Conservation (phyloP, 2,329 filamentous ascomycete species). For the Ramularia endophylla region DNA sequence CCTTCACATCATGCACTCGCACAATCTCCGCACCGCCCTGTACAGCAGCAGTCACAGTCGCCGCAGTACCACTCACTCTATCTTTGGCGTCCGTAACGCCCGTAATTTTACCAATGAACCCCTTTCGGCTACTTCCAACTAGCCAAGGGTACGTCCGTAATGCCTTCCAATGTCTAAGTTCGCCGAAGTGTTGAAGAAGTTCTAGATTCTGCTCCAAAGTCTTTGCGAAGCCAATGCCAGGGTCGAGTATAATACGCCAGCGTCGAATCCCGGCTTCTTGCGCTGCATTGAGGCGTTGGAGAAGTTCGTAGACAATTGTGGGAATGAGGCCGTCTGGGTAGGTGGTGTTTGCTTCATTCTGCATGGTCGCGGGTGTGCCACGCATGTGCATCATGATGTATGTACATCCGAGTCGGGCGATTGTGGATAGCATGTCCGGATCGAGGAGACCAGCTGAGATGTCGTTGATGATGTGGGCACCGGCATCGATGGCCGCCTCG, state of each 20-base stretch:
- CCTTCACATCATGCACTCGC: slow-evolving; percentile 80
- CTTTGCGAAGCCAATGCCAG: slow-evolving; percentile 93
- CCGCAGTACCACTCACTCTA: slow-evolving; percentile 79
- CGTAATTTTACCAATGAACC: slow-evolving; percentile 78
- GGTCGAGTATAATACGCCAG: slow-evolving; percentile 94
- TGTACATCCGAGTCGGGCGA: slow-evolving; percentile 70
- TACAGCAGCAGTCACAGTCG: slow-evolving; percentile 78
- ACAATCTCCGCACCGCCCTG: slow-evolving; percentile 87
- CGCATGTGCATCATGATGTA: slow-evolving; percentile 92
- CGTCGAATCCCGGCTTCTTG: slow-evolving; percentile 74
- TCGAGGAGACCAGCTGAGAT: slow-evolving; percentile 80
- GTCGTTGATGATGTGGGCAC: slow-evolving; percentile 93
- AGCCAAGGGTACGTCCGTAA: slow-evolving; percentile 76
- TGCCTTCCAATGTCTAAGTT: slow-evolving; percentile 49
- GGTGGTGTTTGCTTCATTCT: slow-evolving; percentile 43
- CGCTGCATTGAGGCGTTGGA: slow-evolving; percentile 65
- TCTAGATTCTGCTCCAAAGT: slow-evolving; percentile 72
- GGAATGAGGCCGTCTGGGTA: slow-evolving; percentile 65
- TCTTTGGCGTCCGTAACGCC: slow-evolving; percentile 65
- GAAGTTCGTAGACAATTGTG: slow-evolving; percentile 62
- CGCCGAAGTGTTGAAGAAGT: slow-evolving; percentile 63
- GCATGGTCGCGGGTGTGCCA: slow-evolving; percentile 80
- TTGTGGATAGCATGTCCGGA: slow-evolving; percentile 70
- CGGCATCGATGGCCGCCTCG: slow-evolving; percentile 64
- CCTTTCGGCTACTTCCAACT: slow-evolving; percentile 81